Percentiles rank a stretch among this genome's conserved stretches.
Evolutionary conservation across 352 stramenopile genomes (phyloP).

Genomic region (Aphanomyces cochlioides): DNA sequence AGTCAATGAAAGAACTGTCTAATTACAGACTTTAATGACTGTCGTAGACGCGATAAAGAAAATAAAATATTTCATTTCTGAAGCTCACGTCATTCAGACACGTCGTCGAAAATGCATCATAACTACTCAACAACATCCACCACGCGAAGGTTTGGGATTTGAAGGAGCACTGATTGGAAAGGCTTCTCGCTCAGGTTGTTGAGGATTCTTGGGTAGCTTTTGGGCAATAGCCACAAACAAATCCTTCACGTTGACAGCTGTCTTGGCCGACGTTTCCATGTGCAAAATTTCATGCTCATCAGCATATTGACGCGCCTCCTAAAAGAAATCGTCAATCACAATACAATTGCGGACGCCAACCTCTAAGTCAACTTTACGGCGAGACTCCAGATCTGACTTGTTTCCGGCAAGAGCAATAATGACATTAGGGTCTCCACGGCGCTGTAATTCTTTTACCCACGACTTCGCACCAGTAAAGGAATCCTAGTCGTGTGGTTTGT

Average conservation of each 20-base stretch:
- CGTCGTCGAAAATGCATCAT: not conserved
- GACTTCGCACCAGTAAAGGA: conserved; percentile 97
- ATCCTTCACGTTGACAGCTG: conserved; percentile 98
- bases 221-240: conserved; percentile 98
- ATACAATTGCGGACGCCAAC: conserved; percentile 31
- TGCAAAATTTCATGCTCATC: conserved; percentile 98
- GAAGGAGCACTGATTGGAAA: conserved; percentile 80
- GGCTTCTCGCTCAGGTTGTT: conserved; percentile 74
- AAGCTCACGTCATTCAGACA: too few species aligned
- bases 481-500: conserved; percentile 56
- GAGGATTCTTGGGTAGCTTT: conserved; percentile 76
- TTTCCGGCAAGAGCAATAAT: conserved; percentile 97
- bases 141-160: conserved; percentile 49
- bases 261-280: conserved; percentile 99
- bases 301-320: conserved; percentile 97
- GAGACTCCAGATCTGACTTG: conserved; percentile 97
- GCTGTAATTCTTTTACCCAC: conserved; percentile 99
- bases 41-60: too few species aligned
- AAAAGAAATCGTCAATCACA: not conserved
- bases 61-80: too few species aligned
- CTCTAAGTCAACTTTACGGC: conserved; percentile 95
- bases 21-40: not conserved
- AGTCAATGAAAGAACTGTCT: not conserved
- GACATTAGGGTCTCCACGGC: conserved; percentile 96
- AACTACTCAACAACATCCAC: conserved; percentile 68